Conservation (phyloP, 805 yeast genomes). For the Monosporozyma siamensis region DNA sequence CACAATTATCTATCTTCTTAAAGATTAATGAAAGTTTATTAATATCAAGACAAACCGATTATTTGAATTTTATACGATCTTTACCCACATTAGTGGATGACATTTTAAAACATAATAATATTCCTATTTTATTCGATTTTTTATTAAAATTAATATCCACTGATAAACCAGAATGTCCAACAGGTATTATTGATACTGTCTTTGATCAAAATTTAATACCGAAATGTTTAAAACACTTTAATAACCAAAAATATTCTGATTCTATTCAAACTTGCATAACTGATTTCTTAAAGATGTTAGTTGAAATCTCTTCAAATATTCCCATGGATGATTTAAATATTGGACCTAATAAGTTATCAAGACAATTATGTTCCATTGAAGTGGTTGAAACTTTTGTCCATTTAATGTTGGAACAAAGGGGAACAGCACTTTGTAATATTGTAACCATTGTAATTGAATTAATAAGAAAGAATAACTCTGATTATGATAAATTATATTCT, state of each 20-base stretch:
- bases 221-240: slow-evolving; percentile 54
- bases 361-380: slow-evolving; percentile 70
- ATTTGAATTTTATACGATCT: slow-evolving; percentile 29
- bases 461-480: slow-evolving; percentile 90
- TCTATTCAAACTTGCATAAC: slow-evolving; percentile 85
- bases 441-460: slow-evolving; percentile 90
- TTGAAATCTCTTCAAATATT: slow-evolving; percentile 90
- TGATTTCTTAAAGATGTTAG: slow-evolving; percentile 86
- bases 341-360: slow-evolving; percentile 86
- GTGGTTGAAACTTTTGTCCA: slow-evolving; percentile 53
- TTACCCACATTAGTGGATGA: slow-evolving; percentile 56
- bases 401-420: slow-evolving; percentile 57
- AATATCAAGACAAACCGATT: slow-evolving; percentile 52
- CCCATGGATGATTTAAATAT: slow-evolving; percentile 70
- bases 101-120: slow-evolving; percentile 66
- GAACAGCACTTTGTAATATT: slow-evolving; percentile 79
- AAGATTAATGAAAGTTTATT: slow-evolving; percentile 82
- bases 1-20: slow-evolving; percentile 72
- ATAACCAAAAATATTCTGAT: slow-evolving; percentile 46
- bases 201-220: slow-evolving; percentile 66
- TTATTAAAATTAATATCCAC: slow-evolving; percentile 81
- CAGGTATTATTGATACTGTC: slow-evolving; percentile 76
- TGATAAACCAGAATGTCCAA: slow-evolving; percentile 79
- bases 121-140: slow-evolving; percentile 87
- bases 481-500: slow-evolving; percentile 72